A percentile compares a stretch with the other conserved stretches of the same genome.
Conservation (phyloP, 345 rosid genomes). For the Streptanthus diversifolius region DNA sequence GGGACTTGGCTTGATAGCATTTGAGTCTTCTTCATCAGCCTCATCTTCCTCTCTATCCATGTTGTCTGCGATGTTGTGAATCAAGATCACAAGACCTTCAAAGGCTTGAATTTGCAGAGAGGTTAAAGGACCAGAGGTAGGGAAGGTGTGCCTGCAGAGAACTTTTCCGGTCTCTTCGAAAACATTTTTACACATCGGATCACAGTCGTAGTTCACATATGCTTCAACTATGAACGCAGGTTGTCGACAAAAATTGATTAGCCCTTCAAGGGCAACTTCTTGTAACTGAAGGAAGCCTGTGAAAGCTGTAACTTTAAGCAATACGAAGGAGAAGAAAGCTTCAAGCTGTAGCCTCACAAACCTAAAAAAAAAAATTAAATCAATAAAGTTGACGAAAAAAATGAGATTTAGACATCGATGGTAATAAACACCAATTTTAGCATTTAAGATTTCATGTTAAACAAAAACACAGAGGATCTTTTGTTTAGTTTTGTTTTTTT, state of each 20-base stretch:
- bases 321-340: constrained; percentile 72
- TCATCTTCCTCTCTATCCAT: constrained; percentile 51
- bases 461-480: too few species aligned
- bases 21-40: constrained; percentile 33
- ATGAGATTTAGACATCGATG: too few species aligned
- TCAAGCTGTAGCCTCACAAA: constrained; percentile 85
- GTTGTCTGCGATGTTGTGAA: constrained; percentile 74
- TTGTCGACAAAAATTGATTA: constrained; percentile 81
- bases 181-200: constrained; percentile 55
- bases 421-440: neutral
- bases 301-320: constrained; percentile 46
- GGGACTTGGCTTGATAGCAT: constrained; percentile 45
- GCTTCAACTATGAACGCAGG: constrained; percentile 71
- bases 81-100: constrained; percentile 76
- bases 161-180: constrained; percentile 78
- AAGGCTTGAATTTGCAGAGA: constrained; percentile 81
- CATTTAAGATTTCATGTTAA: neutral
- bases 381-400: neutral
- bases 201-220: constrained; percentile 82
- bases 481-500: too few species aligned
- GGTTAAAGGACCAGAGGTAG: constrained; percentile 56
- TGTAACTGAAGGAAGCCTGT: constrained; percentile 56
- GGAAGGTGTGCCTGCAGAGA: constrained; percentile 81
- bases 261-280: constrained; percentile 83
- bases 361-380: constrained; percentile 35